Conservation (phyloP, 768 basidiomycete species). For the Fomitopsis serialis region DNA sequence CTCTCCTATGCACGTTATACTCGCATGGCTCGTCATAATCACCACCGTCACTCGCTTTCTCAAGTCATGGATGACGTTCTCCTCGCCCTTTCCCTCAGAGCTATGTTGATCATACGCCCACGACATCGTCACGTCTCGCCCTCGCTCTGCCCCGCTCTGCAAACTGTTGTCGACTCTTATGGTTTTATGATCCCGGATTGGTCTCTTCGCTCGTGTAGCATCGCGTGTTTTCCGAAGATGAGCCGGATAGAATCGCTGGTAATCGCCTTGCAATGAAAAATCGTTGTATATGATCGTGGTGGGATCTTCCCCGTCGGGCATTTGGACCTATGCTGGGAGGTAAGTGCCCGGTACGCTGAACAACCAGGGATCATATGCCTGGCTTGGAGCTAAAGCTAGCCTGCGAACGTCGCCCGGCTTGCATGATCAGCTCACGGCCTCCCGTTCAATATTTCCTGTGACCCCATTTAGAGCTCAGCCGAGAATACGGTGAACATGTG, state of each 20-base stretch:
- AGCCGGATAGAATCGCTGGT: not conserved
- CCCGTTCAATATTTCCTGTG: too few species aligned
- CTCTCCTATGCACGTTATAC: not conserved
- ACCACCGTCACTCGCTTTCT: constrained; percentile 4
- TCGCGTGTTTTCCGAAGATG: not conserved
- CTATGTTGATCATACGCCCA: constrained; percentile 16
- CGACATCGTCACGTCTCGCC: not conserved
- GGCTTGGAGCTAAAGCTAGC: too few species aligned
- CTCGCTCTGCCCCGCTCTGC: not conserved
- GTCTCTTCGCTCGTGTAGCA: constrained; percentile 13
- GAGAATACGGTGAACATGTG: too few species aligned
- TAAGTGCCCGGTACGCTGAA: too few species aligned
- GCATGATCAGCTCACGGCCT: too few species aligned
- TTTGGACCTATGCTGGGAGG: too few species aligned
- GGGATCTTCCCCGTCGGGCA: not conserved
- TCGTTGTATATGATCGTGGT: not conserved
- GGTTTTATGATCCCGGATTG: not conserved
- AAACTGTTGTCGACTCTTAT: not conserved
- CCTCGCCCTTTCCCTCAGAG: constrained; percentile 4
- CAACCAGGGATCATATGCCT: too few species aligned
- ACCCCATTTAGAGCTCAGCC: too few species aligned
- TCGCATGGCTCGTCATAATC: constrained; percentile 1
- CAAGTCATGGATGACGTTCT: not conserved
- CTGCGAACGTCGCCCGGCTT: too few species aligned
- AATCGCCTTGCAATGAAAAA: not conserved